phyloP scores from a whole-genome alignment of 176 grass and related monocot genomes.

The Oryza nivara region DNA sequence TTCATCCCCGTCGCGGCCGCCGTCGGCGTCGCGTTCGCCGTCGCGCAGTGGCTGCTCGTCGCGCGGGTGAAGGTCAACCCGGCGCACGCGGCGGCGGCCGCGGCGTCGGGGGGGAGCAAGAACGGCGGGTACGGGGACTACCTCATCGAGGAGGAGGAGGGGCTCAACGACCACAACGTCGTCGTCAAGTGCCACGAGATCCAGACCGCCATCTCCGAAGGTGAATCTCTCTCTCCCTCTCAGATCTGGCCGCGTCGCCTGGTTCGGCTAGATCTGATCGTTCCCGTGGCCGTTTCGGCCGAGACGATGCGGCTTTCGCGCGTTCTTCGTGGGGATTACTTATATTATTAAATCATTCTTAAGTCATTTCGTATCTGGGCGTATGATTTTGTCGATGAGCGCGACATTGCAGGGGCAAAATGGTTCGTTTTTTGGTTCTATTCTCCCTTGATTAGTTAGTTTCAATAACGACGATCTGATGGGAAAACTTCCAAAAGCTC shows the following conservation, averaged over 20 bases:
- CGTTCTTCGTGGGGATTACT: background rate
- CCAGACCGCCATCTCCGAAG: slow-evolving; percentile 86
- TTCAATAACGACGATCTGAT: slow-evolving; percentile 11
- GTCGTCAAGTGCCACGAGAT: slow-evolving; percentile 90
- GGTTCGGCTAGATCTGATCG: slow-evolving; percentile 37
- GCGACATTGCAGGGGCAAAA: background rate
- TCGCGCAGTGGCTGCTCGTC: slow-evolving; percentile 81
- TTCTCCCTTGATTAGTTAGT: background rate
- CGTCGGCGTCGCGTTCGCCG: slow-evolving; percentile 72
- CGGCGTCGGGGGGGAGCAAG: slow-evolving; percentile 42
- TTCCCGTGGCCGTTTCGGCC: background rate
- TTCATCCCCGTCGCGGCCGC: slow-evolving; percentile 61
- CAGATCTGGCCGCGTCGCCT: slow-evolving; percentile 42
- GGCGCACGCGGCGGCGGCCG: slow-evolving; percentile 31
- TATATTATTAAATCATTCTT: background rate
- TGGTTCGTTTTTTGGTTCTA: background rate
- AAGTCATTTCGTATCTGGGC: background rate
- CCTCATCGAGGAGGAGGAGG: slow-evolving; percentile 96
- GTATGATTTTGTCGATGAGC: background rate
- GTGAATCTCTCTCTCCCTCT: slow-evolving; percentile 34
- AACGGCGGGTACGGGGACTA: slow-evolving; percentile 62
- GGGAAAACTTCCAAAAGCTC: background rate
- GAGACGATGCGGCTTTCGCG: background rate
- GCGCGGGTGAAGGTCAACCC: slow-evolving; percentile 74
- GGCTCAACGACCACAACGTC: slow-evolving; percentile 91